Conservation (phyloP, 2,329 filamentous ascomycete species). For the Neobulgaria alba region DNA sequence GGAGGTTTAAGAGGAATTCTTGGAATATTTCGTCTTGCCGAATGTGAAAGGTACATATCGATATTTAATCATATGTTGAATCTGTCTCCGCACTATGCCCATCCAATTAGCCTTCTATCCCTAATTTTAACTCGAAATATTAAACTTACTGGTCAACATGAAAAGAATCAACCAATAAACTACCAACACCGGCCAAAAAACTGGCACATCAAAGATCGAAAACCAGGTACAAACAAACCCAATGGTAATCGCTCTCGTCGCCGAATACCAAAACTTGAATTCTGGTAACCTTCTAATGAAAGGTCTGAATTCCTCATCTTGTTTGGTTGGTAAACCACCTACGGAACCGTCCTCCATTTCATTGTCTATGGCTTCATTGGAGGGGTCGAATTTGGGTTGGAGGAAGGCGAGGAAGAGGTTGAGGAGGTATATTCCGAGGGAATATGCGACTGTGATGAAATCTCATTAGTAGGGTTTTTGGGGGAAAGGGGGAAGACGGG, state of each 20-base stretch:
- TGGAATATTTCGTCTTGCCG: constrained; percentile 75
- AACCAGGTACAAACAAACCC: constrained; percentile 88
- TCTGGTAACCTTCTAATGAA: constrained; percentile 94
- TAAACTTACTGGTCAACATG: constrained; percentile 75
- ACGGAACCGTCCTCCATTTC: constrained; percentile 90
- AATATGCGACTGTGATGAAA: constrained; percentile 80
- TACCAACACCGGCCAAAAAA: constrained; percentile 97
- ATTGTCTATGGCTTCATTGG: constrained; percentile 80
- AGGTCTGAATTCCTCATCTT: constrained; percentile 94
- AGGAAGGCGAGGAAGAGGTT: constrained; percentile 99
- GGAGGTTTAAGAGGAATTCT: constrained; percentile 46
- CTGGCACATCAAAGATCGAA: constrained; percentile 87
- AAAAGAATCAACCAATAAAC: constrained; percentile 99
- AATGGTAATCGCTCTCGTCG: constrained; percentile 77
- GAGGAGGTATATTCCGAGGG: constrained; percentile 94
- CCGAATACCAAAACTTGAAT: constrained; percentile 99
- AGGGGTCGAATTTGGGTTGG: constrained; percentile 97
- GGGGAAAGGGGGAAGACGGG: not conserved
- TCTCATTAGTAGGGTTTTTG: not conserved
- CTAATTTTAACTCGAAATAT: not conserved
- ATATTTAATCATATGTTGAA: constrained; percentile 99
- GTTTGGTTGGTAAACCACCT: constrained; percentile 80
- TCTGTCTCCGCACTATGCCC: constrained; percentile 90
- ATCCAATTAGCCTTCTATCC: constrained; percentile 8
- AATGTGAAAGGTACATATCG: constrained; percentile 92